Percentiles rank a stretch among this genome's conserved stretches.
Evolutionary conservation across 2,329 filamentous ascomycete species (phyloP).

Genomic region (Cadophora sp.): DNA sequence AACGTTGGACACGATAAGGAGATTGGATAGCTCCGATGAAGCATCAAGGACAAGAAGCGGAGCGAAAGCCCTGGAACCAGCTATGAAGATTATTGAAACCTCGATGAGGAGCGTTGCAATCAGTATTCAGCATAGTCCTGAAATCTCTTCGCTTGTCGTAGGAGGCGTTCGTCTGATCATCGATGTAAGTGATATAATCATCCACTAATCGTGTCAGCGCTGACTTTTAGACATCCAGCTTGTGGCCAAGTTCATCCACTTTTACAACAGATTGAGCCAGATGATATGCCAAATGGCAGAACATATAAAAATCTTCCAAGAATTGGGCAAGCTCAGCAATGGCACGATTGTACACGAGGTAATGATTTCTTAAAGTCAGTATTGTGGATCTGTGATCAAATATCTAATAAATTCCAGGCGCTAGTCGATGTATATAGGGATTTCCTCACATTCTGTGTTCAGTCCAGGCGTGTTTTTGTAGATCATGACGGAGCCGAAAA

Average conservation of each 20-base stretch:
- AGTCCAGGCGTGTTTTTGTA: neutral
- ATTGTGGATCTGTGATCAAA: neutral
- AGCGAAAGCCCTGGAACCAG: neutral
- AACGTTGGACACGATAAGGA: neutral
- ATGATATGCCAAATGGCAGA: slow-evolving; percentile 2
- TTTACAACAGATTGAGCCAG: neutral
- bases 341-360: neutral
- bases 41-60: neutral
- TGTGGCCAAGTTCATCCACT: slow-evolving; percentile 5
- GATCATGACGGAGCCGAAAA: neutral
- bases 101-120: neutral
- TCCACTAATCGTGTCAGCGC: too few relatives aligned
- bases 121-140: slow-evolving; percentile 6
- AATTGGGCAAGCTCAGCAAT: neutral
- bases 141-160: slow-evolving; percentile 7
- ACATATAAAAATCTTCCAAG: neutral
- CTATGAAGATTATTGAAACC: neutral
- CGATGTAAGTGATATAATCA: neutral
- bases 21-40: neutral
- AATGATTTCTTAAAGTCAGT: neutral
- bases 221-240: neutral
- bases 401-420: neutral
- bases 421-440: neutral
- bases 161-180: slow-evolving; percentile 6
- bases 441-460: neutral